Percentiles rank a stretch among this genome's conserved stretches.
Conservation (phyloP, 1,284 basidiomycete genomes). For the Pyrrhoderma lamaoense region DNA sequence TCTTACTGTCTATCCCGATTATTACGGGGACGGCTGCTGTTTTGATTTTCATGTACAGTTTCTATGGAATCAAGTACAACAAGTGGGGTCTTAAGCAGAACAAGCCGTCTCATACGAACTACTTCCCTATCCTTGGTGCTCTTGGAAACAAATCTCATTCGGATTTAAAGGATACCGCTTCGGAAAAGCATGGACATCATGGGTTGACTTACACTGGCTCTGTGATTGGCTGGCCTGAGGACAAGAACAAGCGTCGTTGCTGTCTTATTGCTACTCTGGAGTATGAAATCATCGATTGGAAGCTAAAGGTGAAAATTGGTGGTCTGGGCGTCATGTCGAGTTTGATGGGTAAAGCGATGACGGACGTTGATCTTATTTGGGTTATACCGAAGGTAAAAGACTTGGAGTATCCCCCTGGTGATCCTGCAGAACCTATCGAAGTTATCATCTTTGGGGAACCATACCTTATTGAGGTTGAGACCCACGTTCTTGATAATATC, state of each 20-base stretch:
- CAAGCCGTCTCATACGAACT: slow-evolving; percentile 55
- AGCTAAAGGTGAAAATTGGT: slow-evolving; percentile 93
- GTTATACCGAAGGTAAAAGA: slow-evolving; percentile 91
- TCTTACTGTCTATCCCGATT: slow-evolving; percentile 74
- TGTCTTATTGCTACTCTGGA: slow-evolving; percentile 87
- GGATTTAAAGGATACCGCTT: slow-evolving; percentile 51
- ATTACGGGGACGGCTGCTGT: slow-evolving; percentile 80
- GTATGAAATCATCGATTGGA: slow-evolving; percentile 95
- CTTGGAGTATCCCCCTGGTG: slow-evolving; percentile 83
- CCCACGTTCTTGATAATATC: slow-evolving; percentile 86
- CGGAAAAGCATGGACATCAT: slow-evolving; percentile 58
- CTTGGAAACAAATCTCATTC: slow-evolving; percentile 59
- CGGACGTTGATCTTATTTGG: slow-evolving; percentile 89
- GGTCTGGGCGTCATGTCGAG: slow-evolving; percentile 95
- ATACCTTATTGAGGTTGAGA: slow-evolving; percentile 91
- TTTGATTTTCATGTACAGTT: slow-evolving; percentile 86
- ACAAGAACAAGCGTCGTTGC: slow-evolving; percentile 81
- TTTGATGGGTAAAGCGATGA: slow-evolving; percentile 95
- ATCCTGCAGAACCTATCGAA: slow-evolving; percentile 86
- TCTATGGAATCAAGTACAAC: slow-evolving; percentile 93
- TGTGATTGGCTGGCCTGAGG: slow-evolving; percentile 89
- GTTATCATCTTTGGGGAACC: slow-evolving; percentile 93
- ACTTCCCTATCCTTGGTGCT: slow-evolving; percentile 69
- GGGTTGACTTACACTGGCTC: slow-evolving; percentile 38
- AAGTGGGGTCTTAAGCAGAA: slow-evolving; percentile 74